Evolutionary conservation across 2,329 filamentous ascomycete species (phyloP), one percentile per base, ranked within the genome.

Genomic region (Fusarium nelsonii): DNA sequence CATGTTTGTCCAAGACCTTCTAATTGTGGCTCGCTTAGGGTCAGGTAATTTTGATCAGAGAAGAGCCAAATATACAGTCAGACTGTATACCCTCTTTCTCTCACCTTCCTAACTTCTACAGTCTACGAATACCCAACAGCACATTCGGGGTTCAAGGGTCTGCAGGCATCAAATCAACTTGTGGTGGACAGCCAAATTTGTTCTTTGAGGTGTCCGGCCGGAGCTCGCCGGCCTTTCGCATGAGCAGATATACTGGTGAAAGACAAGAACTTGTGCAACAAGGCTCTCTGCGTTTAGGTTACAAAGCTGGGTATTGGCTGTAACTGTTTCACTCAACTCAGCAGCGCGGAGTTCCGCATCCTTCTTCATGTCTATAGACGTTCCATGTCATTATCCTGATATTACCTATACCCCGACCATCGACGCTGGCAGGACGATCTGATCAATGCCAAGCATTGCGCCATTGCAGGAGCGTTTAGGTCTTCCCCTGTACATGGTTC

Each of bases 121-220:
- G 41, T 28, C 16, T 12, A 26, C 23, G 23, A 23, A 23, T 18
- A 15, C 16, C 16, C 6, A 26, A 10, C 23, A 30, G 11, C 11
- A 11, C 23, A 23, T 23, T 28, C 34, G 23, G 23, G 15, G 18
- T 45, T 12, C 16, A 36, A 36, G 43, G 54, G 60, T 46, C 51
- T 62, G 40, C 39, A 36, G 41, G 26, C 55, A 46, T 46, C 51
- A 50, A 36, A 69, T 54, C 16, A 16, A 26, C 12, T 11, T 28
- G 32, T 14, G 11, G 30, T 41, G 18, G 5, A 33, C 20, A 18
- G 23, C 4, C 8, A 12, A 34, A 20, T 26, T 11, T 3, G 15
- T 34, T 40, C n/a, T 34, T 23, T 26, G n/a, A 30, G 20, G 32
- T 39, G 4, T 15, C 15, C 15, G 14, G 9, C 26, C n/a, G 26